phyloP scores from a whole-genome alignment of 1,284 basidiomycete genomes.

The Sanguinoderma infundibulare region DNA sequence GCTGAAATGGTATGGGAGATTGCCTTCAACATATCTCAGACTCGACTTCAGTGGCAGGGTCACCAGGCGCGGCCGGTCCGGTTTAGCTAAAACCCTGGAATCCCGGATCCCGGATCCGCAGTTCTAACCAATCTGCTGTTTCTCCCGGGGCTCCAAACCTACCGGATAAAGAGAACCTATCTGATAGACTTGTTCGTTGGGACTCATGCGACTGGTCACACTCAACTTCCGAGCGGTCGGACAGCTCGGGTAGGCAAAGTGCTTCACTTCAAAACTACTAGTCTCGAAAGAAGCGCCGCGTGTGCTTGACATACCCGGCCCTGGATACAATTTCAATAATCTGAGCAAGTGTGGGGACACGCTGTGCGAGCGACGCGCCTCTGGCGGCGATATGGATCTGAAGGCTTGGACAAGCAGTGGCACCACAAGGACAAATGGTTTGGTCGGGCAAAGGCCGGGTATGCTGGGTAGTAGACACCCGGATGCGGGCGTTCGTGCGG shows the following conservation, averaged over 20 bases:
- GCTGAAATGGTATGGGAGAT: too few species aligned
- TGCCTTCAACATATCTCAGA: too few species aligned
- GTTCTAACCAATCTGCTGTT: too few species aligned
- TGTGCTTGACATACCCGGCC: too few species aligned
- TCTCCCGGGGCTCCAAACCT: neutral
- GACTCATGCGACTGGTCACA: neutral
- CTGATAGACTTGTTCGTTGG: neutral
- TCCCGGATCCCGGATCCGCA: too few species aligned
- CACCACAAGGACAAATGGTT: neutral
- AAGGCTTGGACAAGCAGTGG: neutral
- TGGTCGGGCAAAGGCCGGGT: neutral
- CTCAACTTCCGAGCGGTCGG: neutral
- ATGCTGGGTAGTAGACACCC: neutral
- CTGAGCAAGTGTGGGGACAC: neutral
- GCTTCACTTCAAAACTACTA: neutral
- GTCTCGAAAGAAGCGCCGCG: neutral
- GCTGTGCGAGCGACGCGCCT: neutral
- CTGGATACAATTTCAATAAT: too few species aligned
- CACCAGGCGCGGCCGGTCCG: too few species aligned
- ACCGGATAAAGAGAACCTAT: neutral
- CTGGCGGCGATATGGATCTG: neutral
- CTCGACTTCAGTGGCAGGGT: too few species aligned
- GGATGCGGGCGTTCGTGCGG: too few species aligned
- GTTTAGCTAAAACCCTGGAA: too few species aligned
- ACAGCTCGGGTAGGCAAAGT: neutral